Conservation (phyloP, 2,329 filamentous ascomycete genomes). For the Thermoascus crustaceus region DNA sequence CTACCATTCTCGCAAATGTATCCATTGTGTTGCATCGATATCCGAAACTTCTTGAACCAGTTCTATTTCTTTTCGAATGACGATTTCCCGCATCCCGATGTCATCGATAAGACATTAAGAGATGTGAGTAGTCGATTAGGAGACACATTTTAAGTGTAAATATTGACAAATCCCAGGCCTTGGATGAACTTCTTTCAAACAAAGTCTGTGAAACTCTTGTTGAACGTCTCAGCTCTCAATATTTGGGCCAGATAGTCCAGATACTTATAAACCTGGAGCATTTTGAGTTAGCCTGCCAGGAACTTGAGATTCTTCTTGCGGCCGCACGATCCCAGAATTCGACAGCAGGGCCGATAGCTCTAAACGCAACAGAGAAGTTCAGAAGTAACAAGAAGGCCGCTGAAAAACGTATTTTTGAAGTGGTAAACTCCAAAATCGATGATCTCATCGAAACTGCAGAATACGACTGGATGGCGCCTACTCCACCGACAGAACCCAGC, state of each 20-base stretch:
- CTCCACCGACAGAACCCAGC: constrained; percentile 63
- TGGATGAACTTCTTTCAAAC: constrained; percentile 89
- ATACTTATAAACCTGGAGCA: constrained; percentile 97
- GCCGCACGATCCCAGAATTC: constrained; percentile 74
- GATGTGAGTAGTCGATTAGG: constrained; percentile 48
- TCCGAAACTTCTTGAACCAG: constrained; percentile 93
- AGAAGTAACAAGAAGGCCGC: constrained; percentile 86
- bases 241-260: constrained; percentile 94
- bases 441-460: constrained; percentile 95
- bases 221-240: constrained; percentile 81
- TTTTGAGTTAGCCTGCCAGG: constrained; percentile 86
- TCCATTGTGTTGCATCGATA: constrained; percentile 94
- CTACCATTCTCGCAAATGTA: constrained; percentile 99
- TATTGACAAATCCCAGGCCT: no score
- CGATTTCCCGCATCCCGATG: constrained; percentile 80
- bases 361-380: constrained; percentile 81
- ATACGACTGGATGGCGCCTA: constrained; percentile 74
- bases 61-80: constrained; percentile 98
- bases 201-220: constrained; percentile 89
- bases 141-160: no score
- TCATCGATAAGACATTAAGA: constrained; percentile 85
- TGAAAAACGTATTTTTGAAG: constrained; percentile 94
- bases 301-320: constrained; percentile 79
- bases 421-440: constrained; percentile 98
- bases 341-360: constrained; percentile 65